Evolutionary conservation across 371 early-diverging fungal species (phyloP), one percentile per base, ranked within the genome.

Genomic region (Syncephalastrum monosporum): DNA sequence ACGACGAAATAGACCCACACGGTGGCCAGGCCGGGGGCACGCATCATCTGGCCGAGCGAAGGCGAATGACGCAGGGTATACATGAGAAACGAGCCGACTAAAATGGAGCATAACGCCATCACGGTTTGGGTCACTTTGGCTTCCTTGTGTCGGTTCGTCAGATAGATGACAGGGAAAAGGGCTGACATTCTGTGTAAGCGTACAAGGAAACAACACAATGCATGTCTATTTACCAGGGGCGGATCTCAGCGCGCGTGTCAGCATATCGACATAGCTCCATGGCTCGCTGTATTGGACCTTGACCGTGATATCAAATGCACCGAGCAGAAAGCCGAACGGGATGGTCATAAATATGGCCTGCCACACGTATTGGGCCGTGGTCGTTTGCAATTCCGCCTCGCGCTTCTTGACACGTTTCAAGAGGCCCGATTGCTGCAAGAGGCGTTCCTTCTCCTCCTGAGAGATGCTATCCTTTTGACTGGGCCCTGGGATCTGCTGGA

Each of bases 1-100:
- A 82, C 76, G 44, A 82, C 74, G 33, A 82, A 81, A 50, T 84
- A 84, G 15, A 84, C 77, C 64, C 82, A 79, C 5, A 82, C 68
- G 3, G 85, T 84, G 23, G 82, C 82, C 24, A 84, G 60, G 3
- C 85, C 85, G 6, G 85, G 85, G 16, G 85, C 79, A 24, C 85
- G 77, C 56, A 77, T 60, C 85, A 84, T 84, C 61, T 82, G 82
- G 1, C 85, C 85, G 50, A 82, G 52, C 1, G 85, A 82, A n/a
- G 85, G 82, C 4, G 85, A 75, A 27, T 77, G 69, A 50, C 60
- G 71, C 55, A 82, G 61, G 1, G 82, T 84, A 47, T 77, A 82
- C 59, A 84, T 50, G 17, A 84, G 65, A 60, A 82, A 78, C 16
- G 82, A 70, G 16, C 85, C 85, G 12, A 72, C 68, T 1, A 76